These are phyloP conservation scores for Asterophora lycoperdoides DNA, from an alignment of 768 basidiomycete species.

Conservation along the genomic window DNA sequence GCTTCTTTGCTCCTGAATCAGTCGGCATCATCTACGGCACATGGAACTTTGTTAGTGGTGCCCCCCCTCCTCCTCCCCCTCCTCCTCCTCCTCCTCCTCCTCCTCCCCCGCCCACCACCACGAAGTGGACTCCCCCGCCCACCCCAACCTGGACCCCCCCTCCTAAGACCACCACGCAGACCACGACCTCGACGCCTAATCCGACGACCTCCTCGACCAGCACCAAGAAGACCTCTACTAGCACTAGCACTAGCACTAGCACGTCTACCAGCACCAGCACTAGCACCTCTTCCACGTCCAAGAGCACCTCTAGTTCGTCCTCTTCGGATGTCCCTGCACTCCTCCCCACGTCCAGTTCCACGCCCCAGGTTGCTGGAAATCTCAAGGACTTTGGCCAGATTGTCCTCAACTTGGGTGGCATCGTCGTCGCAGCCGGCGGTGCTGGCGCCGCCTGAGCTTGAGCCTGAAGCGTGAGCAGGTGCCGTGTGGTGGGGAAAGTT, in stretches of 20 bases:
- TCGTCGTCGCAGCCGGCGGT: slow-evolving; percentile 25
- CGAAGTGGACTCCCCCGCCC: slow-evolving; percentile 10
- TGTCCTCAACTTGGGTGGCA: slow-evolving; percentile 33
- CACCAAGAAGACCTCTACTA: slow-evolving; percentile 1
- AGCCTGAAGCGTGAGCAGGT: neutral
- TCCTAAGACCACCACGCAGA: slow-evolving; percentile 21
- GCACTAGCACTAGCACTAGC: no score
- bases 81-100: slow-evolving; percentile 19
- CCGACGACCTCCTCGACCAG: slow-evolving; percentile 27
- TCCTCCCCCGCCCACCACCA: slow-evolving; percentile 18
- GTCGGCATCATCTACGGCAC: slow-evolving; percentile 45
- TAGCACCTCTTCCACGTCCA: slow-evolving; percentile 17
- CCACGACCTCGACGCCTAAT: slow-evolving; percentile 20
- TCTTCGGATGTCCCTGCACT: slow-evolving; percentile 11
- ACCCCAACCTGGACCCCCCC: slow-evolving; percentile 12
- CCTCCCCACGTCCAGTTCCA: slow-evolving; percentile 4
- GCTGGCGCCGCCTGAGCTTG: neutral
- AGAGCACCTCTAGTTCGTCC: slow-evolving; percentile 17
- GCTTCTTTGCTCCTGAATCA: slow-evolving; percentile 39
- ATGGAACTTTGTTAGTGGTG: slow-evolving; percentile 40
- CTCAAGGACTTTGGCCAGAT: slow-evolving; percentile 30
- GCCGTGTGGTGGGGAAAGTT: neutral
- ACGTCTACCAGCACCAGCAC: no score
- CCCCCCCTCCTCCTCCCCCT: slow-evolving; percentile 18
- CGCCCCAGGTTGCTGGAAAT: slow-evolving; percentile 27